phyloP scores from a whole-genome alignment of 2,329 filamentous ascomycete species.

The Calycina marina region DNA sequence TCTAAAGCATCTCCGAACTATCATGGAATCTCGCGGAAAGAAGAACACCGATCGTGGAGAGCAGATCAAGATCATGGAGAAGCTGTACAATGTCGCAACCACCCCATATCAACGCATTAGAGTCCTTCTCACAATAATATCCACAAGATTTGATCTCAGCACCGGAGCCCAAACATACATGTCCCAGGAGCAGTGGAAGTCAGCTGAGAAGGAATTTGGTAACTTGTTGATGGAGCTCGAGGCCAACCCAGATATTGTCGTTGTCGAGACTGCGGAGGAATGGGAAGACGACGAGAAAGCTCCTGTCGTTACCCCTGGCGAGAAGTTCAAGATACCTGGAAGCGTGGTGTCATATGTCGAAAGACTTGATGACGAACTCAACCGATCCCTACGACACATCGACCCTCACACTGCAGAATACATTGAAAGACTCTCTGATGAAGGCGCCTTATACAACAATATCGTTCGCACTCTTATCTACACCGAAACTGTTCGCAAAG shows the following conservation, averaged over 20 bases:
- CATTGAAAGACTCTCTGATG: constrained; percentile 85
- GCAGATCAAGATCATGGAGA: constrained; percentile 97
- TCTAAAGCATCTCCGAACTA: constrained; percentile 85
- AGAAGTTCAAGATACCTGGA: constrained; percentile 82
- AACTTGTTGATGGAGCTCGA: constrained; percentile 68
- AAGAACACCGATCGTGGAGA: constrained; percentile 95
- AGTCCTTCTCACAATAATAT: constrained; percentile 80
- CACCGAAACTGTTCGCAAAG: constrained; percentile 65
- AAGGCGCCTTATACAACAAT: constrained; percentile 79
- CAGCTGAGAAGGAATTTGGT: constrained; percentile 74
- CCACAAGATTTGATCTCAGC: constrained; percentile 85
- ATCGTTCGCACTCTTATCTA: constrained; percentile 83
- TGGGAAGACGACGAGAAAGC: constrained; percentile 98
- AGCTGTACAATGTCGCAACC: constrained; percentile 73
- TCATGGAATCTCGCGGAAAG: constrained; percentile 91
- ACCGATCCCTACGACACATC: constrained; percentile 90
- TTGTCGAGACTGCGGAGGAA: constrained; percentile 86
- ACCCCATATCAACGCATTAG: constrained; percentile 91
- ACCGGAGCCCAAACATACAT: constrained; percentile 69
- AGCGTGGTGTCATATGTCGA: constrained; percentile 91
- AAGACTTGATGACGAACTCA: constrained; percentile 92
- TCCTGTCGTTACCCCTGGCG: constrained; percentile 55
- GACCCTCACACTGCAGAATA: constrained; percentile 98
- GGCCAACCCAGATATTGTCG: constrained; percentile 63
- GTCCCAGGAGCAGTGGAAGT: constrained; percentile 94